These are phyloP conservation scores for Geranium incanum DNA, from an alignment of 441 rosid genomes.

Conservation along the genomic window DNA sequence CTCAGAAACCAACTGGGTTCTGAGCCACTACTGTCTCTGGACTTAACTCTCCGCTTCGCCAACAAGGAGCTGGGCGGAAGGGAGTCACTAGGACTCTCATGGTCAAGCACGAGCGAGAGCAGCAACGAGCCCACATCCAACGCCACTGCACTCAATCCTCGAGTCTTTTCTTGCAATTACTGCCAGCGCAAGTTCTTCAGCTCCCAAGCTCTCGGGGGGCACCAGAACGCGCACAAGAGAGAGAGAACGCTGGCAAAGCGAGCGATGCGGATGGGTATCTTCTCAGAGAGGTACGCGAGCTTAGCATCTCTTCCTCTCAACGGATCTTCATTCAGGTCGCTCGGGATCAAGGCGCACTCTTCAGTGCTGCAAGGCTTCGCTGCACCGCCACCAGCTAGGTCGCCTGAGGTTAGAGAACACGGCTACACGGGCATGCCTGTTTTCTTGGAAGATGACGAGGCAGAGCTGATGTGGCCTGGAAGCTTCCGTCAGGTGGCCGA, in stretches of 20 bases:
- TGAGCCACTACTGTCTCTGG: constrained; percentile 29
- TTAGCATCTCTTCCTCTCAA: constrained; percentile 37
- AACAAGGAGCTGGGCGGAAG: constrained; percentile 23
- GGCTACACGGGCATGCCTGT: constrained; percentile 28
- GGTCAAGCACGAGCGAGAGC: constrained; percentile 57
- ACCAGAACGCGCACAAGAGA: constrained; percentile 74
- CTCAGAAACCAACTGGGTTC: neutral
- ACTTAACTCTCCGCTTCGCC: constrained; percentile 42
- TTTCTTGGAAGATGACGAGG: constrained; percentile 37
- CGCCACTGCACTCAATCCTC: constrained; percentile 26
- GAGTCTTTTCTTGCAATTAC: constrained; percentile 69
- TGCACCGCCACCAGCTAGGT: constrained; percentile 10
- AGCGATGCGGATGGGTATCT: constrained; percentile 41
- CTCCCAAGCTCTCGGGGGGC: constrained; percentile 83
- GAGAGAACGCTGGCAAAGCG: constrained; percentile 74
- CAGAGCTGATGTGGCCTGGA: constrained; percentile 40
- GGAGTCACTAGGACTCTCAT: constrained; percentile 38
- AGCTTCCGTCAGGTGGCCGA: constrained; percentile 35
- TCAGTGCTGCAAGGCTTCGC: constrained; percentile 30
- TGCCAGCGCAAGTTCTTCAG: constrained; percentile 77
- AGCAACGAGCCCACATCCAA: constrained; percentile 39
- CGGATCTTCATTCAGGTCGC: constrained; percentile 31
- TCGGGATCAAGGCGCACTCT: constrained; percentile 45
- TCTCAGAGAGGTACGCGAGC: constrained; percentile 37
- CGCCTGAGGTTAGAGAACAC: constrained; percentile 25